Base-by-base conservation (phyloP, 202 grass and related monocot genomes). In the Zoysia matrella region DNA sequence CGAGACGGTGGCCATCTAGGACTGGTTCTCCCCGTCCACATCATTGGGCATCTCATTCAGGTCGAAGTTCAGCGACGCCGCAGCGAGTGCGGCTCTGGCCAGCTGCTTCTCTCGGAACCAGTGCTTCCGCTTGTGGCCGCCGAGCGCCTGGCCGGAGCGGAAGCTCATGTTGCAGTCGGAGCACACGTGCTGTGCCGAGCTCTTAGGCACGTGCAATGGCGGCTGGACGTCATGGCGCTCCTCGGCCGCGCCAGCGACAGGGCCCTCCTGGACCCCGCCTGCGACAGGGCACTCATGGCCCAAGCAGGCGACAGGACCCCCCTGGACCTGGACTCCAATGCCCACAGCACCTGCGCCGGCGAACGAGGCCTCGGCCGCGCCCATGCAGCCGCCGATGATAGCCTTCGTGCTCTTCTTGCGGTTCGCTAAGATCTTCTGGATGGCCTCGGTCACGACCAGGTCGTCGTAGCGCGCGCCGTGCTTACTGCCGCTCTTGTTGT, bases 111-210 rank as follows among this genome's bases (percentile, higher is more conserved):
- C 67, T 60, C 42, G 72, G 40, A 68, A 11, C 63, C 74, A 84
- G 70, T 94, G 92, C 86, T 81, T 86, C 16, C 89, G 73, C 86
- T 75, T 86, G 80, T 94, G 92, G 8, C 92, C 92, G 8, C 92
- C 92, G 51, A 94, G 92, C 10, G 92, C 88, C 61, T 94, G 88
- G 42, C 89, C 92, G 3, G 73, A 76, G 0, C 55, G 4, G 77
- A 94, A 94, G 52, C 4, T 53, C 51, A 72, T 13, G 30, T 22
- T 3, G 77, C 92, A 94, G 2, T n/a, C 60, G 43, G 6, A 12
- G 69, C 92, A 91, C 46, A 12, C 42, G 75, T 91, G 88, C 22
- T 14, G 47, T 4, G 7, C 3, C 16, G 16, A 15, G 12, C 46
- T 47, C 2, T 8, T 11, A 2, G 40, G 18, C 2, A 4, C 3